Evolutionary conservation across 176 grass and related monocot species (phyloP).

Genomic region (Secale cereale): DNA sequence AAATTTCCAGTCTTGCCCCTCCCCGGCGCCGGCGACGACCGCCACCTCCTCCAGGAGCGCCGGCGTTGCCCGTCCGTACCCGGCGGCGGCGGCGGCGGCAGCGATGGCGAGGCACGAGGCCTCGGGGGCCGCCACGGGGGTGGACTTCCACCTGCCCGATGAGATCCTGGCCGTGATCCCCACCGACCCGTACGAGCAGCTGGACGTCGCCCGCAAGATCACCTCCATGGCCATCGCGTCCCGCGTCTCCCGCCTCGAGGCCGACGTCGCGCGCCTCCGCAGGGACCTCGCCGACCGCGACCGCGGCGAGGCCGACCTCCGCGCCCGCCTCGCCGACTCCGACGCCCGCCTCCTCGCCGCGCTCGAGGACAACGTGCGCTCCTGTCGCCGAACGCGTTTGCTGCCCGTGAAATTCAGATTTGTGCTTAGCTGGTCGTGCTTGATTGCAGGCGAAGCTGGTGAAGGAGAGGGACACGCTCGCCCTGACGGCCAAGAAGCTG

Average conservation of each 20-base stretch:
- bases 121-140: slow-evolving; percentile 14
- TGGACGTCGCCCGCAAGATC: slow-evolving; percentile 94
- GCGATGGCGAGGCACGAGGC: slow-evolving; percentile 40
- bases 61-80: background rate
- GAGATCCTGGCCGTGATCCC: slow-evolving; percentile 95
- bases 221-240: slow-evolving; percentile 95
- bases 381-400: background rate
- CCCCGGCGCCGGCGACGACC: slow-evolving; percentile 21
- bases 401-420: background rate
- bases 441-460: slow-evolving; percentile 68
- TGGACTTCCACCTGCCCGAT: slow-evolving; percentile 86
- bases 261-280: slow-evolving; percentile 55
- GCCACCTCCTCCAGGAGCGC: background rate
- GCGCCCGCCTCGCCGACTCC: slow-evolving; percentile 39
- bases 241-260: slow-evolving; percentile 78
- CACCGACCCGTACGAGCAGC: slow-evolving; percentile 93
- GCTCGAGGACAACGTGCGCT: slow-evolving; percentile 54
- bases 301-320: slow-evolving; percentile 47
- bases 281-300: slow-evolving; percentile 69
- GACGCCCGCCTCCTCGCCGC: slow-evolving; percentile 55
- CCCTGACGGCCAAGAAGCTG: slow-evolving; percentile 61
- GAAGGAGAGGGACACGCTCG: slow-evolving; percentile 78
- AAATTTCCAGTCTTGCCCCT: background rate
- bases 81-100: background rate
- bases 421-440: background rate